Base-by-base conservation (phyloP, 306 rosid genomes). In the Glycyrrhiza uralensis region DNA sequence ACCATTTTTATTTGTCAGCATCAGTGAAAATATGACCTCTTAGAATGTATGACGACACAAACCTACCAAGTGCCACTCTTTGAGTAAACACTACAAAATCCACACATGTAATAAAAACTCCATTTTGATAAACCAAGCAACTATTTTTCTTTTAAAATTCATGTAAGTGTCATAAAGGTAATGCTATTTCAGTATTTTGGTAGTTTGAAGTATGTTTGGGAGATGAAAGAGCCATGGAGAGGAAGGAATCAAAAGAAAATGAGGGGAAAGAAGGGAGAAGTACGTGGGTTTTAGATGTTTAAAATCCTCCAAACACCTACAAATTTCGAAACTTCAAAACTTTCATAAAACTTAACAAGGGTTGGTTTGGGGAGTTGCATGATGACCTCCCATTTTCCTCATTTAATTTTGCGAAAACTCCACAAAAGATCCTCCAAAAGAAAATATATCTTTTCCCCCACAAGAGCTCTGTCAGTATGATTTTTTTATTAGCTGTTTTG, bases 91-190 rank as follows among this genome's bases (percentile, higher is more conserved):
- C 67, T n/a, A n/a, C n/a, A n/a, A n/a, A n/a, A n/a, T 2, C 4
- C 28, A 78, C 23, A 44, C 3, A 61, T 55, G 47, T 28, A 55
- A 55, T 19, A 33, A 54, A 23, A 35, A 17, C 32, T 36, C 61
- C 71, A 78, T 45, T 41, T 78, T 57, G 46, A 23, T 28, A 44
- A 66, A 30, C 68, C 62, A 22, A 30, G 51, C 20, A 30, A 41
- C 47, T 23, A 9, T n/a, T 23, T 17, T 11, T 12, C 42, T 39
- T 55, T 5, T 2, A 24, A 19, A 35, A 66, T 36, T 33, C 4
- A 26, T 32, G 20, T 50, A 19, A 55, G 22, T 2, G 74, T 10
- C 32, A 6, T 17, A 62, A 63, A 65, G 22, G 56, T 32, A 70
- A 62, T 12, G 36, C 35, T n/a, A 63, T 30, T 26, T 33, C 26